A percentile compares a stretch with the other conserved stretches of the same genome.
These are phyloP conservation scores for Digitaria exilis DNA, from an alignment of 202 grass and related monocot genomes.

Conservation along the genomic window DNA sequence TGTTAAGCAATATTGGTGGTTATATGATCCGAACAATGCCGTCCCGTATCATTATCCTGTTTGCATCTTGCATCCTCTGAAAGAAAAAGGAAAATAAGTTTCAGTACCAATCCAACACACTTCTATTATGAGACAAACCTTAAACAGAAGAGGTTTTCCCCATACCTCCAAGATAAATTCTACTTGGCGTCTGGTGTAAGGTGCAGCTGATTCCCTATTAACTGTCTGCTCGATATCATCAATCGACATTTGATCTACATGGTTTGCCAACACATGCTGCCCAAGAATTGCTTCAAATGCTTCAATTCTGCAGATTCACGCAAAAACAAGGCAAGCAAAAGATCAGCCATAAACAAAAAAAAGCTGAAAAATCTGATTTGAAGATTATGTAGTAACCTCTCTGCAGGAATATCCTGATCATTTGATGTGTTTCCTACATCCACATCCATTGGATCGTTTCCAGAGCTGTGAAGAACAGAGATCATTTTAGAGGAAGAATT, in stretches of 20 bases:
- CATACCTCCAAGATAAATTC: slow-evolving; percentile 80
- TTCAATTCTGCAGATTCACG: slow-evolving; percentile 61
- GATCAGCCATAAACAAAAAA: slow-evolving; percentile 16
- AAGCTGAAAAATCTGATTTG: slow-evolving; percentile 1
- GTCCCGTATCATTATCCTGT: slow-evolving; percentile 94
- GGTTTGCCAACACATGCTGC: slow-evolving; percentile 83
- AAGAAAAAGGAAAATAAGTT: slow-evolving; percentile 33
- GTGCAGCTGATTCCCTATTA: slow-evolving; percentile 58
- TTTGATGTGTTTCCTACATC: slow-evolving; percentile 60
- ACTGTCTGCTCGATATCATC: slow-evolving; percentile 73
- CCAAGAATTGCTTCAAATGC: slow-evolving; percentile 72
- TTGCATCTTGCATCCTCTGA: slow-evolving; percentile 93
- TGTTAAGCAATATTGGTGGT: neutral
- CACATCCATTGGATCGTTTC: slow-evolving; percentile 74
- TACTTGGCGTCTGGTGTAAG: slow-evolving; percentile 80
- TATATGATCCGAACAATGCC: slow-evolving; percentile 84
- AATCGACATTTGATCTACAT: slow-evolving; percentile 75
- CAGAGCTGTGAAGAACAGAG: slow-evolving; percentile 49
- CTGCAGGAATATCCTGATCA: slow-evolving; percentile 61
- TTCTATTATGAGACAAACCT: neutral
- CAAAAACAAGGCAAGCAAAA: slow-evolving; percentile 28
- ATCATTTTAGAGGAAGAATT: neutral
- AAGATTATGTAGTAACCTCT: slow-evolving; percentile 52
- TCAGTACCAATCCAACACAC: neutral
- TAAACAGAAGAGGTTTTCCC: neutral